Percentiles rank a stretch among this genome's conserved stretches.
phyloP scores from a whole-genome alignment of 768 basidiomycete species.

The Kwoniella sp. region DNA sequence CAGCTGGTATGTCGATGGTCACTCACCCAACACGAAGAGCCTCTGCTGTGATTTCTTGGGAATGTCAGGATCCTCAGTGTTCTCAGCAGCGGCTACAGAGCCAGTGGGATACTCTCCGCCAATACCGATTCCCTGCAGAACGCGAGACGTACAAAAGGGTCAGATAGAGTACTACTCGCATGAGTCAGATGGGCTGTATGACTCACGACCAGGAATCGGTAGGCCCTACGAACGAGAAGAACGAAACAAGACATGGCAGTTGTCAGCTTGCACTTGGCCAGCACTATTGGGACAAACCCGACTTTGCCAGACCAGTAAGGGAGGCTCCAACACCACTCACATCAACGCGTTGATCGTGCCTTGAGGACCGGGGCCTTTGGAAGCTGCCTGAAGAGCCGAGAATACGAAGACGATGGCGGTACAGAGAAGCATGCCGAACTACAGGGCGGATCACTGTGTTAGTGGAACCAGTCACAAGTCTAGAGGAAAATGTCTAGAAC shows the following conservation, averaged over 20 bases:
- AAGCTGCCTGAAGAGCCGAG: conserved; percentile 78
- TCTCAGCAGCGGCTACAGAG: conserved; percentile 63
- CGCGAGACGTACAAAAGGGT: no score
- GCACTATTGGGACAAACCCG: no score
- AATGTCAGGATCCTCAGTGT: conserved; percentile 77
- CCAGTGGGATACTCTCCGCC: conserved; percentile 75
- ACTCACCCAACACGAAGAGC: conserved; percentile 66
- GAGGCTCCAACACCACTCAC: conserved; percentile 44
- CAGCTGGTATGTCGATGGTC: no score
- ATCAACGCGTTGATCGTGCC: conserved; percentile 77
- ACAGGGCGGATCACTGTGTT: conserved; percentile 3
- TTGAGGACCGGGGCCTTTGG: conserved; percentile 70
- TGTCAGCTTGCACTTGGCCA: neutral
- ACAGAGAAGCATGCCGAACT: conserved; percentile 66
- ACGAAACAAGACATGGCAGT: conserved; percentile 34
- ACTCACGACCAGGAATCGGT: conserved; percentile 74
- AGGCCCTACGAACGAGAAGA: conserved; percentile 25
- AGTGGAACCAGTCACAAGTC: no score
- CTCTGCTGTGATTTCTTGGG: conserved; percentile 77
- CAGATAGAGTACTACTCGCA: no score
- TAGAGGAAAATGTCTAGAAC: no score
- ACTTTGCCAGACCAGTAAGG: no score
- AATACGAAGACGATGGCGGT: conserved; percentile 82
- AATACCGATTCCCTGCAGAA: conserved; percentile 16
- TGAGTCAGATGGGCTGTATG: no score